Percentiles rank a stretch among this genome's conserved stretches.
These are phyloP conservation scores for Hemerocallis citrina DNA, from an alignment of 106 monocot genomes.

Conservation along the genomic window DNA sequence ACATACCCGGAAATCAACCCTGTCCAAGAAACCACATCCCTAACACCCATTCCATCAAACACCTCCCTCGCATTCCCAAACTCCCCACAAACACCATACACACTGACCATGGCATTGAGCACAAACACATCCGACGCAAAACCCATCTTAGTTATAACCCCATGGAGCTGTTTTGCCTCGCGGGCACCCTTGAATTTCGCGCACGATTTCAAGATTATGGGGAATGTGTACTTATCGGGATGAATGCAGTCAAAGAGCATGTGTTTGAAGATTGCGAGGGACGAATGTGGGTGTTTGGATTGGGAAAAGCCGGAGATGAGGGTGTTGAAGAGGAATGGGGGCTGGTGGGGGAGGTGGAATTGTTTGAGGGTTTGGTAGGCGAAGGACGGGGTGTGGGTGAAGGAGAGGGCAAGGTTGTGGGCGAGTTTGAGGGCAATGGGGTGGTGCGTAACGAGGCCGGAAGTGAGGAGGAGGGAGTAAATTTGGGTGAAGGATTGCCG, in stretches of 20 bases:
- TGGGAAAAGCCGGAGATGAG: constrained; percentile 26
- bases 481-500: constrained; percentile 19
- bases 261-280: constrained; percentile 21
- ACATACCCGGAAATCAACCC: constrained; percentile 61
- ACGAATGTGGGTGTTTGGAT: background rate
- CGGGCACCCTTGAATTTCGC: constrained; percentile 20
- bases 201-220: constrained; percentile 39
- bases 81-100: constrained; percentile 18
- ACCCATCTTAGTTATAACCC: constrained; percentile 19
- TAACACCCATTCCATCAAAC: constrained; percentile 53
- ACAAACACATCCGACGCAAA: constrained; percentile 25
- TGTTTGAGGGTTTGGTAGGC: constrained; percentile 36
- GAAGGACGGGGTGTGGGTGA: constrained; percentile 1
- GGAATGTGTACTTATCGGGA: constrained; percentile 48
- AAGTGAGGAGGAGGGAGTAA: constrained; percentile 42
- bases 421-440: constrained; percentile 18
- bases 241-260: constrained; percentile 13
- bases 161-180: constrained; percentile 45
- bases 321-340: constrained; percentile 43
- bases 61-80: constrained; percentile 17
- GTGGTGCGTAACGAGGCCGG: constrained; percentile 21
- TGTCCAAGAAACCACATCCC: constrained; percentile 77
- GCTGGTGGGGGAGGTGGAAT: constrained; percentile 17
- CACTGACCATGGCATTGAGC: constrained; percentile 41
- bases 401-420: constrained; percentile 12